phyloP scores from a whole-genome alignment of 495 filamentous ascomycete genomes.

The Penicillium coprophilum region DNA sequence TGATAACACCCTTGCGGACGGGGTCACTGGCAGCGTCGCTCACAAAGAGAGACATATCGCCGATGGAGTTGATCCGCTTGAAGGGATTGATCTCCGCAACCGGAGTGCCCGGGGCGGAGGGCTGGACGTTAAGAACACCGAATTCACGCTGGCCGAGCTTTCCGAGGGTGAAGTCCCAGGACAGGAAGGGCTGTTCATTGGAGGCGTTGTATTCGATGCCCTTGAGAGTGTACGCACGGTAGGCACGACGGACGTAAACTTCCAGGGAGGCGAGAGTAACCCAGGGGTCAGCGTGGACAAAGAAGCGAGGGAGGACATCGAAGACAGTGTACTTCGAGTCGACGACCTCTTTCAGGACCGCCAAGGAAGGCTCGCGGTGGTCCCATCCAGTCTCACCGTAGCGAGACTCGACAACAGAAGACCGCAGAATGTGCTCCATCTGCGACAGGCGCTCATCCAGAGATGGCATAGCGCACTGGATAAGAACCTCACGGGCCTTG shows the following conservation, averaged over 20 bases:
- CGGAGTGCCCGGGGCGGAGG: slow-evolving; percentile 86
- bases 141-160: slow-evolving; percentile 91
- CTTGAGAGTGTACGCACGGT: slow-evolving; percentile 91
- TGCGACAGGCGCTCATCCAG: slow-evolving; percentile 90
- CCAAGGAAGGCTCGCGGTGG: slow-evolving; percentile 83
- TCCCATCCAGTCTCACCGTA: slow-evolving; percentile 98
- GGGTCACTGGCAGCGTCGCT: slow-evolving; percentile 65
- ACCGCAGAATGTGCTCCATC: slow-evolving; percentile 98
- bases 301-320: slow-evolving; percentile 92
- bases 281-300: slow-evolving; percentile 90
- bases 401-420: slow-evolving; percentile 92
- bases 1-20: slow-evolving; percentile 87
- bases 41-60: slow-evolving; percentile 82
- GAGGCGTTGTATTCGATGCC: slow-evolving; percentile 81
- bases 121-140: slow-evolving; percentile 70
- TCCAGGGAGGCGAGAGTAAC: slow-evolving; percentile 92
- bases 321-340: slow-evolving; percentile 98
- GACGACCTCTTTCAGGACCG: slow-evolving; percentile 92
- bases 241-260: slow-evolving; percentile 93
- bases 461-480: slow-evolving; percentile 94
- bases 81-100: slow-evolving; percentile 60
- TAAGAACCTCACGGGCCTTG: slow-evolving; percentile 94
- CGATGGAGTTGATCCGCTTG: slow-evolving; percentile 87
- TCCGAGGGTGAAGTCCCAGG: slow-evolving; percentile 93
- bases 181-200: slow-evolving; percentile 74